Conservation (phyloP, 2,329 filamentous ascomycete genomes). For the Dothistroma pini region DNA sequence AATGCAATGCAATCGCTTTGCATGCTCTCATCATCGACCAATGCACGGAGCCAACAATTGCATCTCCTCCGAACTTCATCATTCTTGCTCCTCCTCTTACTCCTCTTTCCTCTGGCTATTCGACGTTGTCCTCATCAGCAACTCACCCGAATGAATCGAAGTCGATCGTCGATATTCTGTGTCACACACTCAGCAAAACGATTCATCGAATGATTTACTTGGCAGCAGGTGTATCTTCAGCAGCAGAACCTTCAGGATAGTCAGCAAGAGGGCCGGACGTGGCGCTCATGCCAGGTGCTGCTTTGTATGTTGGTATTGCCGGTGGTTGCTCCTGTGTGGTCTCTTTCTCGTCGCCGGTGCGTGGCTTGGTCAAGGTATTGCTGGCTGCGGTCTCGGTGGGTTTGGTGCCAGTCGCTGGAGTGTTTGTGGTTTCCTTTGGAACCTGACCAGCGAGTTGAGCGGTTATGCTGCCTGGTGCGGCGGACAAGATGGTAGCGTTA, state of each 20-base stretch:
- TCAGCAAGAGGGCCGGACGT: conserved; percentile 24
- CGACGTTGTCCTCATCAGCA: neutral
- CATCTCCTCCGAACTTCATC: neutral
- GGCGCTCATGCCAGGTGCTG: conserved; percentile 22
- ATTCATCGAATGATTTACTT: neutral
- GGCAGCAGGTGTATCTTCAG: conserved; percentile 1
- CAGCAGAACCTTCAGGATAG: conserved; percentile 14
- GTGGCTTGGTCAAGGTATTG: neutral
- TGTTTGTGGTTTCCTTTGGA: neutral
- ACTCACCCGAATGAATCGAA: conserved; percentile 4
- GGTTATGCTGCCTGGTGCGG: neutral
- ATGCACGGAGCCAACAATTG: neutral
- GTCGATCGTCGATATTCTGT: conserved; percentile 12
- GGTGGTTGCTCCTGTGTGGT: conserved; percentile 1
- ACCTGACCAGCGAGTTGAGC: neutral
- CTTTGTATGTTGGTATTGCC: neutral
- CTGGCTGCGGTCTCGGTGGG: neutral
- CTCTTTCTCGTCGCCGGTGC: conserved; percentile 3
- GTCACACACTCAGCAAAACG: conserved; percentile 5
- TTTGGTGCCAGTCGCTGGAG: neutral
- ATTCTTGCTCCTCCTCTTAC: neutral
- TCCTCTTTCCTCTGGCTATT: neutral
- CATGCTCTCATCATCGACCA: neutral
- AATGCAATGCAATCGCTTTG: neutral
- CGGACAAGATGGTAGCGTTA: neutral